Evolutionary conservation across 768 basidiomycete genomes (phyloP).

Genomic region (Pholiota conissans): DNA sequence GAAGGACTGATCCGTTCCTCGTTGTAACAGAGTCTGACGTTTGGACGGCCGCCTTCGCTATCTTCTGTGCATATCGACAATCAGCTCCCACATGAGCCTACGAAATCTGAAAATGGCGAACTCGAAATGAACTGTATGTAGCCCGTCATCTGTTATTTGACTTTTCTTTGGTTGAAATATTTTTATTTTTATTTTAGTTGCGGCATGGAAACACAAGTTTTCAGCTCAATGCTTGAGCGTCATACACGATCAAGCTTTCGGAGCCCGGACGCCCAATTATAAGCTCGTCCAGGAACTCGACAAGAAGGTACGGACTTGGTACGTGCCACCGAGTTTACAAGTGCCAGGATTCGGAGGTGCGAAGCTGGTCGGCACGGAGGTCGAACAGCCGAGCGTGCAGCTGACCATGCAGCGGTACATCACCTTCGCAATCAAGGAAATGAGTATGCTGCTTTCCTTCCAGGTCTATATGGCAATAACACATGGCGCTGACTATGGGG

Average conservation of each 20-base stretch:
- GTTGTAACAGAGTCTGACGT: slow-evolving; percentile 59
- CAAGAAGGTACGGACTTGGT: slow-evolving; percentile 62
- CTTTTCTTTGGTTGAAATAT: slow-evolving; percentile 1
- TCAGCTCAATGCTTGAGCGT: slow-evolving; percentile 59
- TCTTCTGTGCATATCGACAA: slow-evolving; percentile 56
- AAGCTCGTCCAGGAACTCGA: slow-evolving; percentile 64
- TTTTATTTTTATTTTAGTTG: slow-evolving; percentile 37
- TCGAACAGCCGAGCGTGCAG: slow-evolving; percentile 50
- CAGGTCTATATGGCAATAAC: not conserved
- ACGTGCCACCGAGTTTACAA: slow-evolving; percentile 63
- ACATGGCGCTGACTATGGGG: not conserved
- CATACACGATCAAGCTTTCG: slow-evolving; percentile 70
- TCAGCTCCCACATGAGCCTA: slow-evolving; percentile 47
- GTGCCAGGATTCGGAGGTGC: slow-evolving; percentile 62
- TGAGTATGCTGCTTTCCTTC: slow-evolving; percentile 42
- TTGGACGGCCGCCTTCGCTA: slow-evolving; percentile 70
- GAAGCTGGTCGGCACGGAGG: slow-evolving; percentile 34
- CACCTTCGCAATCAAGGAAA: slow-evolving; percentile 68
- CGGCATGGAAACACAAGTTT: slow-evolving; percentile 72
- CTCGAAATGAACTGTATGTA: slow-evolving; percentile 65
- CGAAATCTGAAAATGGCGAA: slow-evolving; percentile 47
- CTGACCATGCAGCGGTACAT: slow-evolving; percentile 69
- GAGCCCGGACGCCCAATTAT: slow-evolving; percentile 61
- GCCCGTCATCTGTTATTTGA: slow-evolving; percentile 1
- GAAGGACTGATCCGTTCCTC: slow-evolving; percentile 1